phyloP scores from a whole-genome alignment of 2,329 filamentous ascomycete species.

The Myriosclerotinia scirpicola region DNA sequence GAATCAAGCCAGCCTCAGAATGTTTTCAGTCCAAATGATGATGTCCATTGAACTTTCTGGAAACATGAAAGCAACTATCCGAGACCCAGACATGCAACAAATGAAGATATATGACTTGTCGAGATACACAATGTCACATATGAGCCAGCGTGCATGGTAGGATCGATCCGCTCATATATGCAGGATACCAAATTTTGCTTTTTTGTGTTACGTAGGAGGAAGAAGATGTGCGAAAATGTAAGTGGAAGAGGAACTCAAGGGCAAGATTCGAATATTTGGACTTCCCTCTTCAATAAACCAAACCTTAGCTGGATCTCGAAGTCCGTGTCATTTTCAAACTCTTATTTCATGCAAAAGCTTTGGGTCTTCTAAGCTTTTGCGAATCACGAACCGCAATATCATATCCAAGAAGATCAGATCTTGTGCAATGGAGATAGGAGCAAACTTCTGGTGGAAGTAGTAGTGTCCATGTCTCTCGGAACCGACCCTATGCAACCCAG shows the following conservation, averaged over 20 bases:
- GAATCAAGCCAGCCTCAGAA: neutral
- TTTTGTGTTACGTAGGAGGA: neutral
- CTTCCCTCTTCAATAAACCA: neutral
- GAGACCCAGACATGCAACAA: slow-evolving; percentile 25
- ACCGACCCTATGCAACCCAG: neutral
- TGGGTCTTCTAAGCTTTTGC: no score
- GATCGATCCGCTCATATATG: neutral
- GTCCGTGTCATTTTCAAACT: no score
- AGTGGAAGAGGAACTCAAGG: neutral
- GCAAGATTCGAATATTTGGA: neutral
- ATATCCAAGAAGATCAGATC: neutral
- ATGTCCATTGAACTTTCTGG: no score
- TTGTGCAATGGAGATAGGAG: neutral
- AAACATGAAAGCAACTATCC: slow-evolving; percentile 16
- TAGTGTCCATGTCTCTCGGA: neutral
- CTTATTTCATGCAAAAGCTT: no score
- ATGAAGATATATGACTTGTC: slow-evolving; percentile 9
- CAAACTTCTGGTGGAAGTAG: neutral
- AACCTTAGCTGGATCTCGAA: no score
- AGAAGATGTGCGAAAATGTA: neutral
- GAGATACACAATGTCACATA: neutral
- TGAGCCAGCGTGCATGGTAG: neutral
- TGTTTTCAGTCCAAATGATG: neutral
- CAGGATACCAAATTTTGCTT: neutral
- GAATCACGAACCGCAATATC: neutral